Evolutionary conservation across 2,329 filamentous ascomycete genomes (phyloP).

Genomic region (Aspergillus glaucus): DNA sequence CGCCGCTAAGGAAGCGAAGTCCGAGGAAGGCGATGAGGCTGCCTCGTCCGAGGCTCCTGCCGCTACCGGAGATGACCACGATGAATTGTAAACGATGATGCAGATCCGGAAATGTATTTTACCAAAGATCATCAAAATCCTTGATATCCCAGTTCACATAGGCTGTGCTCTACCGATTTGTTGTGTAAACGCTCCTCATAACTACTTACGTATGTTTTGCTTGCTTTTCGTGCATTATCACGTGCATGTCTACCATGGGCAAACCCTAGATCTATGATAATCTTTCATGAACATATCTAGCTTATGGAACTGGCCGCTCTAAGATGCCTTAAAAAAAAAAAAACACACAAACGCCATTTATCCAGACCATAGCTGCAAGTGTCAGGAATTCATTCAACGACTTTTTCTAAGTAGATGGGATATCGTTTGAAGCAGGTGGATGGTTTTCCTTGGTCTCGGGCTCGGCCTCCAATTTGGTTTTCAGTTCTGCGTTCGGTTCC

Average conservation of each 20-base stretch:
- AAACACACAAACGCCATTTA: not conserved
- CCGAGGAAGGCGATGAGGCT: slow-evolving; percentile 40
- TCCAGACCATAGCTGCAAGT: not conserved
- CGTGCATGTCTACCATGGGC: no score
- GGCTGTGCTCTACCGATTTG: no score
- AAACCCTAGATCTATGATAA: no score
- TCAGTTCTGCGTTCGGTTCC: not conserved
- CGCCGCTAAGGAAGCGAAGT: slow-evolving; percentile 50
- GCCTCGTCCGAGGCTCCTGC: slow-evolving; percentile 18
- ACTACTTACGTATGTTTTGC: no score
- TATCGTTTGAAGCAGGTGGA: not conserved
- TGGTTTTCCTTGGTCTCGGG: not conserved
- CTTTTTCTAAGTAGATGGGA: not conserved
- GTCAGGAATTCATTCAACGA: not conserved
- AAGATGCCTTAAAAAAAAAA: not conserved
- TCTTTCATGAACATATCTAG: no score
- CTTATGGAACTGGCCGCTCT: no score
- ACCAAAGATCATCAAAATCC: not conserved
- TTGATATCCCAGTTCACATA: not conserved
- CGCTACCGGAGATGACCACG: slow-evolving; percentile 26
- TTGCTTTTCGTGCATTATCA: no score
- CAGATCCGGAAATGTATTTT: slow-evolving; percentile 1
- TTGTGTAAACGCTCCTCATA: no score
- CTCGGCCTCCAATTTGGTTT: not conserved
- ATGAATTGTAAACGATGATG: slow-evolving; percentile 31